A percentile compares a stretch with the other conserved stretches of the same genome.
Conservation (phyloP, 2,329 filamentous ascomycete species). For the Trichoderma sp. region DNA sequence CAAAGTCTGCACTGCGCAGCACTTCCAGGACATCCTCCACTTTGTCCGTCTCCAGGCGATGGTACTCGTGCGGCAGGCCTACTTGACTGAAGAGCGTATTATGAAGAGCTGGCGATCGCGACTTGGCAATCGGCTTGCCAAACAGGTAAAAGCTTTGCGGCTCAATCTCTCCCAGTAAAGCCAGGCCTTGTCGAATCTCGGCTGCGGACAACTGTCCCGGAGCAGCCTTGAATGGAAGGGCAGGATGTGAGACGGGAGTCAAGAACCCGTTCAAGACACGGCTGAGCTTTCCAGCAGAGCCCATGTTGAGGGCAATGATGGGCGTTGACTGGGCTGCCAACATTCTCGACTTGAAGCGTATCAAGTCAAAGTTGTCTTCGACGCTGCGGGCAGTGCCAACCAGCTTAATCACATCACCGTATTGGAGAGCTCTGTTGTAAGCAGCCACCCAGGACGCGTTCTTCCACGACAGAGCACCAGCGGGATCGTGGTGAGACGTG, state of each 20-base stretch:
- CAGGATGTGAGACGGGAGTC: conserved; percentile 88
- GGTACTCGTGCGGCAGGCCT: conserved; percentile 84
- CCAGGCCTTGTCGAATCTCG: conserved; percentile 77
- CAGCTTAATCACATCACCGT: conserved; percentile 92
- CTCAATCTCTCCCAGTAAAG: conserved; percentile 74
- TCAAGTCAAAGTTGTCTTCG: conserved; percentile 83
- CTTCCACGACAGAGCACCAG: conserved; percentile 75
- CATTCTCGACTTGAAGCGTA: conserved; percentile 76
- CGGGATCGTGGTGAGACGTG: conserved; percentile 90
- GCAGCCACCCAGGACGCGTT: conserved; percentile 88
- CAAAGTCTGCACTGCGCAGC: conserved; percentile 72
- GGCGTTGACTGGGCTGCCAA: conserved; percentile 71
- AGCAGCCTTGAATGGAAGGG: conserved; percentile 86
- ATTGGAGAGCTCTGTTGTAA: conserved; percentile 87
- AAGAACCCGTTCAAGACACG: conserved; percentile 89
- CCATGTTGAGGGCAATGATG: conserved; percentile 96
- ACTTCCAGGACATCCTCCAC: conserved; percentile 58
- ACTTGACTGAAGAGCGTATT: conserved; percentile 74
- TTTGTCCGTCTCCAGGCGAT: conserved; percentile 68
- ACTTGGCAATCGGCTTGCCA: conserved; percentile 77
- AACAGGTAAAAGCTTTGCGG: conserved; percentile 81
- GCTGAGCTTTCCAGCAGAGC: conserved; percentile 78
- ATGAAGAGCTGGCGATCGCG: conserved; percentile 83
- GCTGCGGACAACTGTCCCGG: conserved; percentile 88
- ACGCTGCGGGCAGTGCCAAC: conserved; percentile 74